Percentiles rank a stretch among this genome's conserved stretches.
phyloP scores from a whole-genome alignment of 805 yeast genomes.

The Candida ascalaphidarum region DNA sequence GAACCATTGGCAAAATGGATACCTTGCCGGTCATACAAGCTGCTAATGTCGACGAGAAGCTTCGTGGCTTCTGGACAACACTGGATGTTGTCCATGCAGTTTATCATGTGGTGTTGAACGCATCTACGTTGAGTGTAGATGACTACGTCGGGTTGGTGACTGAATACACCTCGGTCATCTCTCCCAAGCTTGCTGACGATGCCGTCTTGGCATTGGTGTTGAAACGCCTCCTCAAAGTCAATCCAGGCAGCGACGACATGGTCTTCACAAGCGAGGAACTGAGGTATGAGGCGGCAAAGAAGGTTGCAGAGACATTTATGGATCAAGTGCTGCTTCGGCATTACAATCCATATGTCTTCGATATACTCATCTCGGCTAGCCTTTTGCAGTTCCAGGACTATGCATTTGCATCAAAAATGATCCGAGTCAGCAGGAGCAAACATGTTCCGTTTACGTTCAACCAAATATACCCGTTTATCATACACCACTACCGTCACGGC shows the following conservation, averaged over 20 bases:
- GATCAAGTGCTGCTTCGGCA: too few relatives aligned
- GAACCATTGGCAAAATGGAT: conserved; percentile 6
- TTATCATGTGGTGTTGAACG: too few relatives aligned
- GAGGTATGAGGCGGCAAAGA: conserved; percentile 17
- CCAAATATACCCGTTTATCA: conserved; percentile 30
- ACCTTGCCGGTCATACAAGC: conserved; percentile 10
- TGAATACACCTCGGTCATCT: conserved; percentile 14
- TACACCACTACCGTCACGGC: conserved; percentile 21
- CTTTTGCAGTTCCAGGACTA: conserved; percentile 24
- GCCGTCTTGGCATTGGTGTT: conserved; percentile 12
- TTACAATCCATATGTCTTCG: conserved; percentile 20
- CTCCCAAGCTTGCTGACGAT: conserved; percentile 9
- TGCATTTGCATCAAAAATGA: conserved; percentile 21
- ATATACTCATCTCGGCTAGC: conserved; percentile 21
- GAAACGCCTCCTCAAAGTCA: conserved; percentile 14
- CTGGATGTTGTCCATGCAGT: conserved; percentile 10
- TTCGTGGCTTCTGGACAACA: conserved; percentile 14
- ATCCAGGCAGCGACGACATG: conserved; percentile 11
- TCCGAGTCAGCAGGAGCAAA: conserved; percentile 14
- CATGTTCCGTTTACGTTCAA: conserved; percentile 28
- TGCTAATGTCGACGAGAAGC: conserved; percentile 23
- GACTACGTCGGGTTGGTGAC: too few relatives aligned
- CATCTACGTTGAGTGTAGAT: too few relatives aligned
- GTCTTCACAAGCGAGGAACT: conserved; percentile 5
- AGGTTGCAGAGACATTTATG: conserved; percentile 16